Conservation (phyloP, 352 stramenopile genomes). For the Plasmopara halstedii region DNA sequence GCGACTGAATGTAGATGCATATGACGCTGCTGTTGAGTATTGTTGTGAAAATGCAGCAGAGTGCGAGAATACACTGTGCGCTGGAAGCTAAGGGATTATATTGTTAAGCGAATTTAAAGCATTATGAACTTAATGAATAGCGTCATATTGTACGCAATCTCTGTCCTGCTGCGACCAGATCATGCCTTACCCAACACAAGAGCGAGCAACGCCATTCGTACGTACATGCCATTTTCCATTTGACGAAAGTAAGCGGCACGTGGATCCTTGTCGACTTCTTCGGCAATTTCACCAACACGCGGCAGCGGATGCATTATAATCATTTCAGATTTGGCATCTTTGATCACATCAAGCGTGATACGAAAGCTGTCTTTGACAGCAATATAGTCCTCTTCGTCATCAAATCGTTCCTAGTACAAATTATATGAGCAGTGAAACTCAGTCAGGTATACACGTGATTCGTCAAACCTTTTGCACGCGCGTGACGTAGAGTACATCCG, state of each 20-base stretch:
- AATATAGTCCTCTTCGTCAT: conserved; percentile 91
- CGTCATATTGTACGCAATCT: no score
- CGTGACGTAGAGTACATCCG: conserved; percentile 98
- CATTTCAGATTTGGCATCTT: conserved; percentile 83
- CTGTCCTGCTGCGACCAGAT: no score
- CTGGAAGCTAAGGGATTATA: conserved; percentile 2
- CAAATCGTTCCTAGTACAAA: conserved; percentile 89
- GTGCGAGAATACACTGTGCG: conserved; percentile 38
- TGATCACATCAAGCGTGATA: conserved; percentile 65
- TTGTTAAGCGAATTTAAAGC: conserved; percentile 10
- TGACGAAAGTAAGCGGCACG: conserved; percentile 96
- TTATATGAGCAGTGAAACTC: not conserved
- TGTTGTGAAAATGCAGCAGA: conserved; percentile 35
- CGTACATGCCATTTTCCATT: conserved; percentile 98
- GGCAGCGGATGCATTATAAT: conserved; percentile 98
- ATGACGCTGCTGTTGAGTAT: conserved; percentile 60
- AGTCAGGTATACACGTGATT: not conserved
- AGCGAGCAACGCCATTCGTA: conserved; percentile 97
- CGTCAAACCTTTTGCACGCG: conserved; percentile 88
- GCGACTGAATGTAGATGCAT: conserved; percentile 56
- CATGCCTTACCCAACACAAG: conserved; percentile 86
- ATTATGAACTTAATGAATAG: not conserved
- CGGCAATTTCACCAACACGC: conserved; percentile 94
- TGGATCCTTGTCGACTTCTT: conserved; percentile 94
- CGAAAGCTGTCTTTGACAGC: conserved; percentile 88